Percentiles rank a stretch among this genome's conserved stretches.
phyloP scores from a whole-genome alignment of 2,329 filamentous ascomycete species.

The Elsinoe ampelina region DNA sequence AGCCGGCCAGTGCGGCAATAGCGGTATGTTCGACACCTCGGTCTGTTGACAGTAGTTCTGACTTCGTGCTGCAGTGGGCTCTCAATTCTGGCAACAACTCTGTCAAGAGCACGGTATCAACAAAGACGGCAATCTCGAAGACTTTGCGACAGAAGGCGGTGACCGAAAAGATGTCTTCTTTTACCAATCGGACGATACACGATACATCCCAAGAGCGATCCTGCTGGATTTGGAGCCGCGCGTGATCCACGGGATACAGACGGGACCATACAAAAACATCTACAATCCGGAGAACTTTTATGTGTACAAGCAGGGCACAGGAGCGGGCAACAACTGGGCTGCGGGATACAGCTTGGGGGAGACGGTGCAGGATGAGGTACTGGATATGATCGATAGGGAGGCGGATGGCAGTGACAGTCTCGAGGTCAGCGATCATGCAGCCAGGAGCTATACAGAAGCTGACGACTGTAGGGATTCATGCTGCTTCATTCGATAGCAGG shows the following conservation, averaged over 20 bases:
- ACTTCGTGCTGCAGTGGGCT: conserved; percentile 57
- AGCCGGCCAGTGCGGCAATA: conserved; percentile 98
- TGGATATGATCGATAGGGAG: conserved; percentile 99
- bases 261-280: conserved; percentile 91
- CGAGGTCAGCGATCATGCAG: conserved; percentile 49
- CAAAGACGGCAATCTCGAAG: conserved; percentile 91
- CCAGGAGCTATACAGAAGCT: background rate
- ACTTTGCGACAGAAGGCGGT: conserved; percentile 94
- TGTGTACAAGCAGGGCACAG: conserved; percentile 83
- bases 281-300: conserved; percentile 99
- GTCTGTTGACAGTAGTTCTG: background rate
- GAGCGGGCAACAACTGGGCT: conserved; percentile 97
- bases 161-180: conserved; percentile 99
- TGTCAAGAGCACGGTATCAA: conserved; percentile 98
- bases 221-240: conserved; percentile 90
- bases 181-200: conserved; percentile 97
- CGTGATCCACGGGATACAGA: conserved; percentile 87
- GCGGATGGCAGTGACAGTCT: conserved; percentile 96
- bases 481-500: conserved; percentile 96
- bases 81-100: conserved; percentile 97
- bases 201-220: conserved; percentile 95
- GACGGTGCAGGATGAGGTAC: conserved; percentile 85
- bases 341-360: conserved; percentile 92
- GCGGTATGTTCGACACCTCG: conserved; percentile 56
- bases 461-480: conserved; percentile 62